Evolutionary conservation across 805 yeast species (phyloP).

Genomic region (Kodamaea kaohsiungensis): DNA sequence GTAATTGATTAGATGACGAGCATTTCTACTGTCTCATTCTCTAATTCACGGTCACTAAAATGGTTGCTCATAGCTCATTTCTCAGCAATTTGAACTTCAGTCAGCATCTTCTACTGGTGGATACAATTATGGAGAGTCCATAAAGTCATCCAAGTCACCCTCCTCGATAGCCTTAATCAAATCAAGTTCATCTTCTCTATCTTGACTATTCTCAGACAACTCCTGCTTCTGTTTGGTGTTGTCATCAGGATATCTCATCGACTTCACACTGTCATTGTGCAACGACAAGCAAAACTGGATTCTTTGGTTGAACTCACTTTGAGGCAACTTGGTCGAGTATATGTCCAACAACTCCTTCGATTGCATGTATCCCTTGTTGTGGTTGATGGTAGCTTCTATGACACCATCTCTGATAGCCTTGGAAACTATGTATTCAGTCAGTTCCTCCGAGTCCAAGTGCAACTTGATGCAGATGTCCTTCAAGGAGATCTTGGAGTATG

Average conservation of each 20-base stretch:
- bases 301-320: slow-evolving; percentile 85
- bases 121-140: slow-evolving; percentile 32
- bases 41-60: neutral
- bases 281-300: slow-evolving; percentile 87
- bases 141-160: slow-evolving; percentile 54
- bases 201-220: slow-evolving; percentile 26
- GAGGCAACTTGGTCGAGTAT: slow-evolving; percentile 87
- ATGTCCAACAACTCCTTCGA: slow-evolving; percentile 83
- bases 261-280: slow-evolving; percentile 89
- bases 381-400: slow-evolving; percentile 91
- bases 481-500: slow-evolving; percentile 87
- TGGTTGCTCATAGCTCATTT: too few species aligned
- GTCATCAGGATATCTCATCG: slow-evolving; percentile 84
- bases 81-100: neutral
- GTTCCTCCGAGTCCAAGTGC: slow-evolving; percentile 89
- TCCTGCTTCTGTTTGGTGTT: slow-evolving; percentile 30
- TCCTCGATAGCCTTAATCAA: slow-evolving; percentile 52
- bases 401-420: slow-evolving; percentile 97
- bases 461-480: slow-evolving; percentile 92
- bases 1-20: neutral
- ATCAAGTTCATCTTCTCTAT: slow-evolving; percentile 43
- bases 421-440: slow-evolving; percentile 95
- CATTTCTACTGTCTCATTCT: neutral
- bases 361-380: slow-evolving; percentile 88
- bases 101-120: too few species aligned